Base-by-base conservation (phyloP, 164 flowering plant genomes). In the Echeveria elegans region DNA sequence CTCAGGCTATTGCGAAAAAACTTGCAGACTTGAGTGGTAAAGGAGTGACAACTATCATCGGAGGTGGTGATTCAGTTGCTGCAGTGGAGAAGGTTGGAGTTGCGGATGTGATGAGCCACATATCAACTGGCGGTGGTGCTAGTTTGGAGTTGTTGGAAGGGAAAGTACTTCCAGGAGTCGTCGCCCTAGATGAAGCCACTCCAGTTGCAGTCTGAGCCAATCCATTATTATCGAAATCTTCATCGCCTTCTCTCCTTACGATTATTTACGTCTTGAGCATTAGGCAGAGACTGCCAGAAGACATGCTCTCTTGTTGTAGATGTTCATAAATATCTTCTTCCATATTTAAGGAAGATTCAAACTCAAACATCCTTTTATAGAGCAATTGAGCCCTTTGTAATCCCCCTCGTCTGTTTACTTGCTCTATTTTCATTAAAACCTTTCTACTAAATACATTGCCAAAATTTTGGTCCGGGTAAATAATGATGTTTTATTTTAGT, bases 71-170 rank as follows among this genome's bases (percentile, higher is more conserved):
- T n/a, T n/a, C n/a, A n/a, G n/a, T n/a, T n/a, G n/a, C n/a, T n/a
- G n/a, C n/a, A n/a, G n/a, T n/a, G n/a, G n/a, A n/a, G n/a, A n/a
- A n/a, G n/a, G n/a, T n/a, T n/a, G n/a, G n/a, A n/a, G n/a, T n/a
- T n/a, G n/a, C n/a, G n/a, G n/a, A n/a, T n/a, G n/a, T n/a, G n/a
- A n/a, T 88, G 91, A 88, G 91, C 81, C 95, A 88, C 85, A 86
- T 88, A 37, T 88, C 95, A 8, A 88, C 95, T 0, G 95, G 95
- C 62, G 95, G 95, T 71, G 95, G 95, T 79, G 95, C 95, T 32
- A 86, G 89, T 77, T 77, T 88, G 78, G 91, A 88, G 70, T 71
- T 88, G 78, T 73, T 88, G 83, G 91, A 88, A 79, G 91, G 91
- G 47, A 86, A 88, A 75, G 70, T 74, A 50, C 91, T 88, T 70